phyloP scores from a whole-genome alignment of 768 basidiomycete genomes.

The Collybia mongolica region DNA sequence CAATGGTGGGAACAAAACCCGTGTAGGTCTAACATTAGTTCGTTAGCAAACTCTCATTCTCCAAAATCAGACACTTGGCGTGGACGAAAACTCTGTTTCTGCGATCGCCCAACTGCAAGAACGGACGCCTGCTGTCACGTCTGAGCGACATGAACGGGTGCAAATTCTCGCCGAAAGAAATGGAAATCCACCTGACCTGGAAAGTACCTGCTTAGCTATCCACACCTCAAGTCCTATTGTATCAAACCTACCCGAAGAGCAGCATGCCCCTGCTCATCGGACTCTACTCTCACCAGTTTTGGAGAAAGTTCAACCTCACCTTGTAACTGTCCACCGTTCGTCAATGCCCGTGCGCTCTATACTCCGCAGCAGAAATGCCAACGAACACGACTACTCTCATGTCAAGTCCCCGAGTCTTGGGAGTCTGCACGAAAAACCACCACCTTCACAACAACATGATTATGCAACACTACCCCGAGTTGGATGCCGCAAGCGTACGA shows the following conservation, averaged over 20 bases:
- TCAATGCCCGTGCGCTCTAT: not conserved
- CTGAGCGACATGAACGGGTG: slow-evolving; percentile 1
- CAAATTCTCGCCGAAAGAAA: slow-evolving; percentile 6
- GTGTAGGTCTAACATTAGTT: too few species aligned
- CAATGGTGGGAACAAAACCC: too few species aligned
- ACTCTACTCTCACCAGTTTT: not conserved
- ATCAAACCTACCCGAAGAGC: too few species aligned
- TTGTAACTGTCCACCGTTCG: too few species aligned
- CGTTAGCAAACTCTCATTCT: too few species aligned
- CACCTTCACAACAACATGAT: slow-evolving; percentile 4
- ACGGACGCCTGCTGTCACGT: not conserved
- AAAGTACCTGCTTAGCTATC: not conserved
- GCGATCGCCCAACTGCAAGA: not conserved
- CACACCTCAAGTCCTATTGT: too few species aligned
- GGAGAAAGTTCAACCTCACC: too few species aligned
- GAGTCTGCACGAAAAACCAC: slow-evolving; percentile 9
- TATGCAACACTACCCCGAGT: slow-evolving; percentile 15
- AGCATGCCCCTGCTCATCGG: not conserved
- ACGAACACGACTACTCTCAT: not conserved
- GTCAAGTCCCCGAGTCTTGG: slow-evolving; percentile 15
- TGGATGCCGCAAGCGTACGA: slow-evolving; percentile 21
- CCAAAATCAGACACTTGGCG: not conserved
- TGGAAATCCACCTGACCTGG: slow-evolving; percentile 2
- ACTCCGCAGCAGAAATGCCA: not conserved
- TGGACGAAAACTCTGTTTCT: slow-evolving; percentile 7